phyloP scores from a whole-genome alignment of 805 yeast genomes.

The Metschnikowia lunata region DNA sequence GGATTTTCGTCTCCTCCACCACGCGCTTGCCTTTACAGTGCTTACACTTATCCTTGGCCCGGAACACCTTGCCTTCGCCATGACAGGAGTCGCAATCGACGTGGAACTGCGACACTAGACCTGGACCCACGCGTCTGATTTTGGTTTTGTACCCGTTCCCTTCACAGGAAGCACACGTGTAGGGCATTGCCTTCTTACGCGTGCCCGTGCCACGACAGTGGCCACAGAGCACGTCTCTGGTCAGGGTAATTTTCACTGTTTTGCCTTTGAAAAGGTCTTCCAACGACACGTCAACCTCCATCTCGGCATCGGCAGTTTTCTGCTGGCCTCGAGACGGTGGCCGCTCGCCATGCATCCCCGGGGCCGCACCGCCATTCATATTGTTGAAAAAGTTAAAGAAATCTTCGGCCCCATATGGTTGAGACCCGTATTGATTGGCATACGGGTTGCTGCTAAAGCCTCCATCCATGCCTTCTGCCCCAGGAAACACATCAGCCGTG shows the following conservation, averaged over 20 bases:
- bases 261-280: conserved; percentile 81
- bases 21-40: conserved; percentile 65
- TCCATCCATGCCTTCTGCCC: conserved; percentile 8
- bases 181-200: conserved; percentile 50
- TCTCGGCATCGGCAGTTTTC: conserved; percentile 63
- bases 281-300: conserved; percentile 60
- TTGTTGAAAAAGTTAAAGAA: conserved; percentile 65
- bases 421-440: conserved; percentile 33
- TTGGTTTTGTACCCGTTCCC: conserved; percentile 66
- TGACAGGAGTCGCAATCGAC: conserved; percentile 64
- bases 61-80: conserved; percentile 61
- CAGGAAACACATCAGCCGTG: conserved; percentile 26
- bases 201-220: conserved; percentile 77
- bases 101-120: conserved; percentile 60
- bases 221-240: conserved; percentile 68
- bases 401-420: conserved; percentile 58
- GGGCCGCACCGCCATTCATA: conserved; percentile 28
- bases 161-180: conserved; percentile 60
- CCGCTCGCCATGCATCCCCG: neutral
- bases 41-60: conserved; percentile 71
- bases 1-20: conserved; percentile 59
- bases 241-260: conserved; percentile 65
- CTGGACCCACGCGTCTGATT: conserved; percentile 66
- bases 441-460: conserved; percentile 32
- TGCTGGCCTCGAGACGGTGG: conserved; percentile 12